These are phyloP conservation scores for Zizania latifolia DNA, from an alignment of 176 grass and related monocot species.

Conservation along the genomic window DNA sequence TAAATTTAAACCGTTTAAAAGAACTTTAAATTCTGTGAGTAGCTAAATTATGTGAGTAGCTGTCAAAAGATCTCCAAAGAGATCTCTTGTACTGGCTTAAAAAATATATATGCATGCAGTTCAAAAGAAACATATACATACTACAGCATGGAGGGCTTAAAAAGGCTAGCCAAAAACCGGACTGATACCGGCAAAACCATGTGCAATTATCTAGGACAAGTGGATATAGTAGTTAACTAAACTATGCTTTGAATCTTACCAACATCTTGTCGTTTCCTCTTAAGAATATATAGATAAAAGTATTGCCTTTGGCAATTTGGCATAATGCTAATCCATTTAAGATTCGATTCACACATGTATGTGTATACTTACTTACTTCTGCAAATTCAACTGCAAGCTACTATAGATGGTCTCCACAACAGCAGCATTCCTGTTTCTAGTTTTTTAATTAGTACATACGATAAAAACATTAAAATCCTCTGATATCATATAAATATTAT, in stretches of 20 bases:
- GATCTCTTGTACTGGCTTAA: background rate
- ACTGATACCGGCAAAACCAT: conserved; percentile 10
- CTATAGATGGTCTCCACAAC: background rate
- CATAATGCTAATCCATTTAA: background rate
- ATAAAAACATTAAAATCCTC: too few species aligned
- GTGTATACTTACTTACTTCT: background rate
- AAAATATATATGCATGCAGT: too few species aligned
- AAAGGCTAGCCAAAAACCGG: conserved; percentile 6
- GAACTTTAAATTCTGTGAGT: too few species aligned
- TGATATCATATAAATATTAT: too few species aligned
- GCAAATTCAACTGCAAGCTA: background rate
- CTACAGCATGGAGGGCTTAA: too few species aligned
- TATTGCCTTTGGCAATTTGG: background rate
- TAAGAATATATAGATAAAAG: background rate
- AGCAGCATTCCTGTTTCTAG: background rate
- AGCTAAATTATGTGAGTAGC: too few species aligned
- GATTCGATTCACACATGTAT: background rate
- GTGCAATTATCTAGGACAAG: background rate
- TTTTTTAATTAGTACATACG: too few species aligned
- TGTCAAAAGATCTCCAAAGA: too few species aligned
- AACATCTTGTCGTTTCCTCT: background rate
- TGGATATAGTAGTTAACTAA: background rate
- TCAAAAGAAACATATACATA: background rate
- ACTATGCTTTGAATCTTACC: conserved; percentile 10
- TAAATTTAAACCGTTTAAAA: too few species aligned